phyloP scores from a whole-genome alignment of 305 asterid species.

The Plantago rigida region DNA sequence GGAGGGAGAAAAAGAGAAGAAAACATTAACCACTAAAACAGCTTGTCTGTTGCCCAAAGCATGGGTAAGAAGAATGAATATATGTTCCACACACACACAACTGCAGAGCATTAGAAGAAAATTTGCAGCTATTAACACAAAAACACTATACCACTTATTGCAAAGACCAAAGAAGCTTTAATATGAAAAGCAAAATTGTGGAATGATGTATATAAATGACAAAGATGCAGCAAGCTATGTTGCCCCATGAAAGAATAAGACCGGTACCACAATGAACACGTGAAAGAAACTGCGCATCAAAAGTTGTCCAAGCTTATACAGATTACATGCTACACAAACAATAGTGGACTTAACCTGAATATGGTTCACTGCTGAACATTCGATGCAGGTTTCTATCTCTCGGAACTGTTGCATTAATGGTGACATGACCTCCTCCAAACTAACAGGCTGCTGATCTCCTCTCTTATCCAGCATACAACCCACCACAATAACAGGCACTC shows the following conservation, averaged over 20 bases:
- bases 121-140: too few species aligned
- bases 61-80: not conserved
- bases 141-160: too few species aligned
- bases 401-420: conserved; percentile 98
- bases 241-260: too few species aligned
- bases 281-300: too few species aligned
- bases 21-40: conserved; percentile 5
- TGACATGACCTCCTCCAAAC: conserved; percentile 92
- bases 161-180: too few species aligned
- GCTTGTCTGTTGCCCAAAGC: conserved; percentile 1
- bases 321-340: conserved; percentile 1
- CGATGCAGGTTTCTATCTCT: conserved; percentile 98
- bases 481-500: conserved; percentile 92
- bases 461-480: conserved; percentile 97
- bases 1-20: conserved; percentile 19
- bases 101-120: too few species aligned
- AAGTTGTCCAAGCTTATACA: not conserved
- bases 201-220: too few species aligned
- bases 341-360: conserved; percentile 53
- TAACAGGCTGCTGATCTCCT: conserved; percentile 61
- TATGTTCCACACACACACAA: not conserved
- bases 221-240: too few species aligned
- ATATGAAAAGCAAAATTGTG: too few species aligned
- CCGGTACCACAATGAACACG: too few species aligned
- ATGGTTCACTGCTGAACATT: conserved; percentile 72